Percentiles rank a stretch among this genome's conserved stretches.
Conservation (phyloP, 345 rosid genomes). For the Cochlearia excelsa region DNA sequence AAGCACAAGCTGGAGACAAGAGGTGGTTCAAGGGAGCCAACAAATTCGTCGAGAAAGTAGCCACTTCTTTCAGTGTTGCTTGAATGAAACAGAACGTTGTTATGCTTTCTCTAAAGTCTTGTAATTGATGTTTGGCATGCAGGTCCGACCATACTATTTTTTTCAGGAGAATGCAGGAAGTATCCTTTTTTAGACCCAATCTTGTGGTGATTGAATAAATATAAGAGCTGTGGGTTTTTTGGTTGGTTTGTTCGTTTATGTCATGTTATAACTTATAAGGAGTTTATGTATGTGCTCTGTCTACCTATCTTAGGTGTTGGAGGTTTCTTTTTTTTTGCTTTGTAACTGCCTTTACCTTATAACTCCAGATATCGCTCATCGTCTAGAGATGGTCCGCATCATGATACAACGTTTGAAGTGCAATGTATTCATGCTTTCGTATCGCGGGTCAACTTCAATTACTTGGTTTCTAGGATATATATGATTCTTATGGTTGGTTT, state of each 20-base stretch:
- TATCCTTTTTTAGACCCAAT: constrained; percentile 52
- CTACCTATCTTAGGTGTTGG: background rate
- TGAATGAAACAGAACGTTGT: too few relatives aligned
- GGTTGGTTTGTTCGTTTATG: background rate
- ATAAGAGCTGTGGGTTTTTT: background rate
- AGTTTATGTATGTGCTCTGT: constrained; percentile 1
- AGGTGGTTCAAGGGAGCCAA: too few relatives aligned
- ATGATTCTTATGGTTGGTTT: background rate
- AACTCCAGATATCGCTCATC: constrained; percentile 20
- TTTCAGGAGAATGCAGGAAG: constrained; percentile 99
- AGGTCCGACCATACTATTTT: constrained; percentile 96
- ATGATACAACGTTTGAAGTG: constrained; percentile 40
- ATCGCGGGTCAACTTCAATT: constrained; percentile 68
- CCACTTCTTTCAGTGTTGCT: too few relatives aligned
- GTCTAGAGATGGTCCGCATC: too few relatives aligned
- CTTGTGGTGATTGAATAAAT: constrained; percentile 4
- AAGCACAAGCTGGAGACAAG: too few relatives aligned
- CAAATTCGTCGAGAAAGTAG: too few relatives aligned
- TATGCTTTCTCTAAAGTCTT: background rate
- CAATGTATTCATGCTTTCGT: constrained; percentile 98
- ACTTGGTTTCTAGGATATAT: constrained; percentile 16
- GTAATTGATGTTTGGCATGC: constrained; percentile 40
- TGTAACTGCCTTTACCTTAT: constrained; percentile 47
- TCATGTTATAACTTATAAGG: background rate
- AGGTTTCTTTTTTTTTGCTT: constrained; percentile 5